A percentile compares a stretch with the other conserved stretches of the same genome.
phyloP scores from a whole-genome alignment of 2,329 filamentous ascomycete genomes.

The Biscogniauxia mediterranea region DNA sequence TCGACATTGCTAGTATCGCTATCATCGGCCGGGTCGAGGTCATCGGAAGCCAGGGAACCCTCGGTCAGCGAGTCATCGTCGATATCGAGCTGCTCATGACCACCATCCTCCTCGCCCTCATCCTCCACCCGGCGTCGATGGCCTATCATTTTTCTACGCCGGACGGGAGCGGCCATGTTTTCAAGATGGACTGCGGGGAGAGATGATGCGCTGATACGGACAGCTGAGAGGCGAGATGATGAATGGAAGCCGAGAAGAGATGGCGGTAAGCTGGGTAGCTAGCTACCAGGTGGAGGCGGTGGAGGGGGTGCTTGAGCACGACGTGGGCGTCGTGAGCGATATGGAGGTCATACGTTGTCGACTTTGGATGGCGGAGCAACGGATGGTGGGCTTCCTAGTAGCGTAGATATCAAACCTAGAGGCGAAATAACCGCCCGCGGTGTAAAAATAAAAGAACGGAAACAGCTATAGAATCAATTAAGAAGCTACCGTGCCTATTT shows the following conservation, averaged over 20 bases:
- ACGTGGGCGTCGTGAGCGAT: slow-evolving; percentile 31
- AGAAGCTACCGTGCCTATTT: slow-evolving; percentile 24
- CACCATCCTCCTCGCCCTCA: slow-evolving; percentile 67
- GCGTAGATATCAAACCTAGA: slow-evolving; percentile 19
- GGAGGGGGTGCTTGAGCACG: slow-evolving; percentile 25
- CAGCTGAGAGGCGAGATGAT: slow-evolving; percentile 3
- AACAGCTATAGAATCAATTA: slow-evolving; percentile 23
- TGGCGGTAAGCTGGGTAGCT: slow-evolving; percentile 12
- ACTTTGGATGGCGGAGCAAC: slow-evolving; percentile 21
- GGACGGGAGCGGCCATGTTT: slow-evolving; percentile 49
- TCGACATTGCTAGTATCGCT: slow-evolving; percentile 65
- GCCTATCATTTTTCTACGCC: slow-evolving; percentile 65
- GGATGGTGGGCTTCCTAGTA: slow-evolving; percentile 17
- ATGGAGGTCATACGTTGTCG: slow-evolving; percentile 28
- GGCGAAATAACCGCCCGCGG: slow-evolving; percentile 34
- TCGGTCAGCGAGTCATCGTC: slow-evolving; percentile 68
- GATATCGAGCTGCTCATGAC: slow-evolving; percentile 52
- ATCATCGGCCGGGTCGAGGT: slow-evolving; percentile 57
- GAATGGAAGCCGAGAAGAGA: slow-evolving; percentile 9
- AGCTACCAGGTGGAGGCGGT: slow-evolving; percentile 18
- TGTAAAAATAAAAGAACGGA: slow-evolving; percentile 22
- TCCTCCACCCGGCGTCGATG: slow-evolving; percentile 68
- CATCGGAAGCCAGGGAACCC: slow-evolving; percentile 61
- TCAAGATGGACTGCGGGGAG: slow-evolving; percentile 21
- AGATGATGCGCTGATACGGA: slow-evolving; percentile 10